Percentiles rank a stretch among this genome's conserved stretches.
These are phyloP conservation scores for Isochrysis galbana DNA, from an alignment of 78 protist genomes.

Conservation along the genomic window DNA sequence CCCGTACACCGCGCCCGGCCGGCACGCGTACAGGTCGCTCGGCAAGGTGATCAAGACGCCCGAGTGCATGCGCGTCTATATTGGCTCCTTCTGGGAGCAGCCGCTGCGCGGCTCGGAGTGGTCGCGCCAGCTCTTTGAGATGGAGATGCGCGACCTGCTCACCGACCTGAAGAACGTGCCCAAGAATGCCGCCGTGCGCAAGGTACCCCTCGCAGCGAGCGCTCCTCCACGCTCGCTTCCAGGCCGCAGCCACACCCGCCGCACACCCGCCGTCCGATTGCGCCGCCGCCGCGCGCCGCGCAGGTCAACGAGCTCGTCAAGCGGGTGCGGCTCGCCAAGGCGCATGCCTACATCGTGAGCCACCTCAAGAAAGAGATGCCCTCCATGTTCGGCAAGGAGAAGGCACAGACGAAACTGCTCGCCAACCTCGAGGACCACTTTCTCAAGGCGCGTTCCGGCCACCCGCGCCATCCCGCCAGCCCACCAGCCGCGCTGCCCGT, in stretches of 20 bases:
- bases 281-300: too few relatives aligned
- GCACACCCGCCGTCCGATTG: too few relatives aligned
- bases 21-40: too few relatives aligned
- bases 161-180: conserved; percentile 50
- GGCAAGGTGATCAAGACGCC: conserved; percentile 58
- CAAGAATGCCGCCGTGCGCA: background rate
- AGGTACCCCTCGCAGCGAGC: too few relatives aligned
- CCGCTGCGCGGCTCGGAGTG: conserved; percentile 59
- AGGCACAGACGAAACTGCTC: conserved; percentile 65
- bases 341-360: conserved; percentile 66
- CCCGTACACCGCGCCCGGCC: too few relatives aligned
- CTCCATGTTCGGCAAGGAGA: conserved; percentile 72
- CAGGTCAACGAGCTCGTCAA: conserved; percentile 85
- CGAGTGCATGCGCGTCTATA: conserved; percentile 81
- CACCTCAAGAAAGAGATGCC: conserved; percentile 79
- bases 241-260: too few relatives aligned
- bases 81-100: conserved; percentile 87
- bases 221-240: too few relatives aligned
- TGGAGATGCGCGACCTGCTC: conserved; percentile 48
- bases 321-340: conserved; percentile 62
- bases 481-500: too few relatives aligned
- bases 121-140: conserved; percentile 58
- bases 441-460: conserved; percentile 48
- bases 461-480: too few relatives aligned
- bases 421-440: conserved; percentile 44